A percentile compares a stretch with the other conserved stretches of the same genome.
Evolutionary conservation across 495 filamentous ascomycete genomes (phyloP).

Genomic region (Neurospora sp.): DNA sequence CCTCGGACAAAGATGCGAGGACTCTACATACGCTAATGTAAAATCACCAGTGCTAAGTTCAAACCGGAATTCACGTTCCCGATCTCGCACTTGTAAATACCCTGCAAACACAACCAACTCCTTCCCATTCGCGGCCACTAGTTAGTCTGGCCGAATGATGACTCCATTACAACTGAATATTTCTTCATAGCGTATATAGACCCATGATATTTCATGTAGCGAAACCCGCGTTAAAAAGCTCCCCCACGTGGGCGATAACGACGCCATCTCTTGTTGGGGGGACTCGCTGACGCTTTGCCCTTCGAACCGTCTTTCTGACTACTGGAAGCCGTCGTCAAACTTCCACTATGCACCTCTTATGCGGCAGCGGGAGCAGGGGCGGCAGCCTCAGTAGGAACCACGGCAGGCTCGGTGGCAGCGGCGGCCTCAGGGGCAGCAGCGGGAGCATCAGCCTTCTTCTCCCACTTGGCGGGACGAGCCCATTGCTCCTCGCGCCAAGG

Average conservation of each 20-base stretch:
- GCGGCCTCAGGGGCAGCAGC: constrained; percentile 14
- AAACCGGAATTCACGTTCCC: not conserved
- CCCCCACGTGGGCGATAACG: not conserved
- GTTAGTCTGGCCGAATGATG: not conserved
- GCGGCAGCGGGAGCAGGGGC: constrained; percentile 27
- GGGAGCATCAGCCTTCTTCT: constrained; percentile 23
- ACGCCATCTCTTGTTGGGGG: not conserved
- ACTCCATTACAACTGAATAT: not conserved
- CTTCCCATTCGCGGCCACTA: not conserved
- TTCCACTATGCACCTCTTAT: constrained; percentile 2
- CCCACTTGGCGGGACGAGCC: constrained; percentile 63
- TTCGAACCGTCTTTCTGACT: not conserved
- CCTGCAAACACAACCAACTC: not conserved
- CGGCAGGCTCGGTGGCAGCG: constrained; percentile 2
- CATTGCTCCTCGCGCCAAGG: constrained; percentile 83
- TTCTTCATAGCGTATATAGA: not conserved
- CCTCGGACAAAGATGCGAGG: not conserved
- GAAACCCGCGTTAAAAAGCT: not conserved
- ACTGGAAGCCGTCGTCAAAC: constrained; percentile 3
- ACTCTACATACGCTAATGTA: not conserved
- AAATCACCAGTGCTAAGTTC: not conserved
- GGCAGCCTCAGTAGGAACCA: constrained; percentile 3
- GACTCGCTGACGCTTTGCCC: not conserved
- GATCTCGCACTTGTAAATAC: not conserved
- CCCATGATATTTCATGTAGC: not conserved